phyloP scores from a whole-genome alignment of 108 stramenopile genomes.

The Conticribra weissflogii region DNA sequence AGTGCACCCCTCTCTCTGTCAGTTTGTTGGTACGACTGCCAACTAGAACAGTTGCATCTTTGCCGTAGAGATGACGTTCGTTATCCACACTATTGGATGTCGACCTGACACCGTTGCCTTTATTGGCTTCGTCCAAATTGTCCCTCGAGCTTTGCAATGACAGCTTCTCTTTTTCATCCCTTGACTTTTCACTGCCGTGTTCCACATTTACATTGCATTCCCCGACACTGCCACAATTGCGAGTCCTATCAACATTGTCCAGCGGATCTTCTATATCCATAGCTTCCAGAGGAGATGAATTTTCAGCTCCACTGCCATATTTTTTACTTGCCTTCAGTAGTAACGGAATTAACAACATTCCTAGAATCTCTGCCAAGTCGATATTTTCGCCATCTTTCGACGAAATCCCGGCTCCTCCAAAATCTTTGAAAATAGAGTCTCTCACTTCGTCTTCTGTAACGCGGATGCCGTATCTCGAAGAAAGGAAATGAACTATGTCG shows the following conservation, averaged over 20 bases:
- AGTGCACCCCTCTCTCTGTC: not conserved
- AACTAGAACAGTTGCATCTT: too few relatives aligned
- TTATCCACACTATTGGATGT: too few relatives aligned
- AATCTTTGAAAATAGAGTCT: constrained; percentile 34
- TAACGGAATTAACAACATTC: constrained; percentile 47
- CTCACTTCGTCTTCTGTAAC: constrained; percentile 45
- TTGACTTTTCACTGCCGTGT: too few relatives aligned
- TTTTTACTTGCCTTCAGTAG: constrained; percentile 29
- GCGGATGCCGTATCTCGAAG: constrained; percentile 55
- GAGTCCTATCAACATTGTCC: too few relatives aligned
- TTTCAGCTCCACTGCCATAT: not conserved
- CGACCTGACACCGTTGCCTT: too few relatives aligned
- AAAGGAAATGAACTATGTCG: constrained; percentile 50
- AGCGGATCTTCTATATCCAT: not conserved
- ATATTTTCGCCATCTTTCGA: constrained; percentile 31
- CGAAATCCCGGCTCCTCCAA: constrained; percentile 30
- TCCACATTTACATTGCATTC: too few relatives aligned
- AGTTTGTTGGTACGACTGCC: too few relatives aligned
- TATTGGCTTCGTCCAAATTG: too few relatives aligned
- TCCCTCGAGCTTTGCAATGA: too few relatives aligned
- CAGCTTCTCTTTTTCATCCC: too few relatives aligned
- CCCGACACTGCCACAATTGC: too few relatives aligned
- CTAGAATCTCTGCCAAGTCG: constrained; percentile 40
- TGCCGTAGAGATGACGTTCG: too few relatives aligned
- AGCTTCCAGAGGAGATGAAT: not conserved